Conservation (phyloP, 208 protist species). For the Lotmaria passim region DNA sequence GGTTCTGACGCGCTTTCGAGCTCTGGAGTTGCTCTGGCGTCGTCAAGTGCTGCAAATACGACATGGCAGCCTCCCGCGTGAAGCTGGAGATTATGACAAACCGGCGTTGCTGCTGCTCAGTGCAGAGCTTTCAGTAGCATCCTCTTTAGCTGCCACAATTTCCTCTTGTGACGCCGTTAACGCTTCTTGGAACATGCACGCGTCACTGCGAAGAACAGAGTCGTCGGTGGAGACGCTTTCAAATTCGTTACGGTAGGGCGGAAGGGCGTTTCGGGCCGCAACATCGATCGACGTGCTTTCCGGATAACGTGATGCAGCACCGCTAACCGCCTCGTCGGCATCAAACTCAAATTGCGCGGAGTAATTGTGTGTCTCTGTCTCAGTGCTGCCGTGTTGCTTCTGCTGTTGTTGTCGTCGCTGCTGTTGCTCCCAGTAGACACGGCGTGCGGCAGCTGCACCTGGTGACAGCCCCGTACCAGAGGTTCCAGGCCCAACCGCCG, state of each 20-base stretch:
- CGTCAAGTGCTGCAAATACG: too few species aligned
- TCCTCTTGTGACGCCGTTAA: not conserved
- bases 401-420: conserved; percentile 21
- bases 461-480: conserved; percentile 17
- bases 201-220: conserved; percentile 21
- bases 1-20: too few species aligned
- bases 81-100: too few species aligned
- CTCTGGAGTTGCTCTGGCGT: not conserved
- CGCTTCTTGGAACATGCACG: not conserved
- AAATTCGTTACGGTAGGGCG: not conserved
- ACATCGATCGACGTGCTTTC: conserved; percentile 9
- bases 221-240: conserved; percentile 16
- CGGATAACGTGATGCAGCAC: conserved; percentile 1
- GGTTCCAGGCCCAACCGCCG: not conserved
- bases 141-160: not conserved
- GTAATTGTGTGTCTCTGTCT: not conserved
- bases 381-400: not conserved
- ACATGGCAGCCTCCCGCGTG: too few species aligned
- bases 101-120: not conserved
- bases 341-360: not conserved
- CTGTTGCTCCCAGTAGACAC: conserved; percentile 33
- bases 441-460: conserved; percentile 26
- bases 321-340: not conserved
- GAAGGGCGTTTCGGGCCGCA: not conserved
- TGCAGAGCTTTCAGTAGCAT: not conserved